These are phyloP conservation scores for Tardiomyces depauwii DNA, from an alignment of 1,139 yeast genomes.

Conservation along the genomic window DNA sequence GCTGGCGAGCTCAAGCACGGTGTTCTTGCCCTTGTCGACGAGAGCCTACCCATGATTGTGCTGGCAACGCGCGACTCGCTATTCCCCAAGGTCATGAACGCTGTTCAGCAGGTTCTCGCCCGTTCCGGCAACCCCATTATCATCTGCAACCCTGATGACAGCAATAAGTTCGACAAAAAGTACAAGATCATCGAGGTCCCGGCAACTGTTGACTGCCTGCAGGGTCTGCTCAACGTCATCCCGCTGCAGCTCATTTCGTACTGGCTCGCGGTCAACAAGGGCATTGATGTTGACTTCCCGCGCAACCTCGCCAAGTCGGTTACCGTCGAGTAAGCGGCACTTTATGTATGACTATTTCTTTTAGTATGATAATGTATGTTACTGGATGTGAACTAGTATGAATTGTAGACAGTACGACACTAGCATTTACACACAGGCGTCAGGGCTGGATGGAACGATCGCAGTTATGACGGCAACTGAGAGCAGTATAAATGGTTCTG, in stretches of 20 bases:
- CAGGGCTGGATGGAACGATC: too few relatives aligned
- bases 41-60: constrained; percentile 84
- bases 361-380: too few relatives aligned
- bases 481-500: too few relatives aligned
- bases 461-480: too few relatives aligned
- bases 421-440: too few relatives aligned
- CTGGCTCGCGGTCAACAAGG: constrained; percentile 93
- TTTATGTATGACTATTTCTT: too few relatives aligned
- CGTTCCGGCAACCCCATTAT: constrained; percentile 96
- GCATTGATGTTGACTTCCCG: constrained; percentile 97
- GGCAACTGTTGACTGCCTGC: constrained; percentile 91
- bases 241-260: constrained; percentile 95
- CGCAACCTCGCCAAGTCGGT: constrained; percentile 97
- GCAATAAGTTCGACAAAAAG: constrained; percentile 24
- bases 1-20: constrained; percentile 99
- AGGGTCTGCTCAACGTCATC: constrained; percentile 88
- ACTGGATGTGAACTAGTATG: too few relatives aligned
- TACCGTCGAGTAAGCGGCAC: constrained; percentile 59
- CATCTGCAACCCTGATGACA: constrained; percentile 82
- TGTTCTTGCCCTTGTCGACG: constrained; percentile 93
- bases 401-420: too few relatives aligned
- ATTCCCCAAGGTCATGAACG: constrained; percentile 92
- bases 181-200: constrained; percentile 70
- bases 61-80: constrained; percentile 96
- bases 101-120: constrained; percentile 94